These are phyloP conservation scores for Amanita phalloides DNA, from an alignment of 768 basidiomycete genomes.

Conservation along the genomic window DNA sequence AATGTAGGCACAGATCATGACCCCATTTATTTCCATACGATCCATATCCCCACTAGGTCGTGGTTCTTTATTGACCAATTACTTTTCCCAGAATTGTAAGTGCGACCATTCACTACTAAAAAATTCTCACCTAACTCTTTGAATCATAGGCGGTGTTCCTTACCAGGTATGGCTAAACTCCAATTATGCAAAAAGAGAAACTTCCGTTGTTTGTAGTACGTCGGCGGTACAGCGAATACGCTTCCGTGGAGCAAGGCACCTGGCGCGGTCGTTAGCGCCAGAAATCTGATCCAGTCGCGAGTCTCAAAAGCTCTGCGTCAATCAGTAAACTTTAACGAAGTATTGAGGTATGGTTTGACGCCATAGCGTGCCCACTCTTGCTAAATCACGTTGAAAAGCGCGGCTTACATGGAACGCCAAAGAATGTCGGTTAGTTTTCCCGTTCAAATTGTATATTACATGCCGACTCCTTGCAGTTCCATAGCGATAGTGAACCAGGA, in stretches of 20 bases:
- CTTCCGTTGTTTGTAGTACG: constrained; percentile 39
- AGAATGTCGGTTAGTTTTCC: constrained; percentile 59
- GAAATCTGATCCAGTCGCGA: constrained; percentile 46
- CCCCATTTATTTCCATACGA: not conserved
- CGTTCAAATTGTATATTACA: not conserved
- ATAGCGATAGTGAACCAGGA: constrained; percentile 69
- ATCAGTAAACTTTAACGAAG: constrained; percentile 54
- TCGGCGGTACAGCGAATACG: constrained; percentile 67
- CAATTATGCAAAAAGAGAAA: not conserved
- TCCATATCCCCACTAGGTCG: constrained; percentile 34
- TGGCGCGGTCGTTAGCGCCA: constrained; percentile 45
- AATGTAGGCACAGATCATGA: constrained; percentile 30
- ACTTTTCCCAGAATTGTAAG: constrained; percentile 80
- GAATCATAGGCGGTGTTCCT: constrained; percentile 56
- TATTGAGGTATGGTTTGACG: constrained; percentile 38
- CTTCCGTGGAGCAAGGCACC: constrained; percentile 53
- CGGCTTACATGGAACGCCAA: constrained; percentile 79
- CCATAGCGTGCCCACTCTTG: not conserved
- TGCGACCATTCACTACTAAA: not conserved
- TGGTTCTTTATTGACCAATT: constrained; percentile 63
- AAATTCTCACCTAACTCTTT: not conserved
- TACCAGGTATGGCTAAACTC: constrained; percentile 43
- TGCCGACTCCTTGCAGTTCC: constrained; percentile 37
- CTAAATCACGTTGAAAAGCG: constrained; percentile 23
- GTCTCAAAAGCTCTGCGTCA: constrained; percentile 32